Evolutionary conservation across 108 stramenopile species (phyloP), one percentile per base, ranked within the genome.

Genomic region (Skeletonema marinoi): DNA sequence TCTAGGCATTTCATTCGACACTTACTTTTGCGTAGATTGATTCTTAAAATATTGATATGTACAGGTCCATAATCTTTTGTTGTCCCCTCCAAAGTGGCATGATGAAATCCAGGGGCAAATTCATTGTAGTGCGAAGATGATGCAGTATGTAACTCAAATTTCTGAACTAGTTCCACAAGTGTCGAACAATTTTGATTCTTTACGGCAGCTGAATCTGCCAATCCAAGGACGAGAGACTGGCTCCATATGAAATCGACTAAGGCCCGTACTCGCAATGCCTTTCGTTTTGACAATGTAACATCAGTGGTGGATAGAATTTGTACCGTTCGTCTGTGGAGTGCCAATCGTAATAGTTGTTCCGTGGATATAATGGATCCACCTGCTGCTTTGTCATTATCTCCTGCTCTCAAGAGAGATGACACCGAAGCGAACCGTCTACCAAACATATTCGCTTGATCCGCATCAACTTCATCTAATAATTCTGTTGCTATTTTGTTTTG

Each of bases 221-320:
- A 66, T 11, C 70, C 68, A 1, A 75, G 67, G 1, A 80, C 54
- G 1, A 76, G 68, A 12, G 78, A 75, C 14, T 60, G 46, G 31
- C 78, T 80, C 78, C 78, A 80, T 33, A 80, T 62, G 41, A 75
- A 80, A 62, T 80, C 78, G 33, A 80, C 60, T 8, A 80, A 42
- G 5, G 78, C 74, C 36, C 78, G 74, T 38, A 80, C 54, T 3
- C 78, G 71, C 31, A 70, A 41, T 30, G 75, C 80, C 48, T 77
- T 77, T 10, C 63, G 68, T 46, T 71, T 25, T 3, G 60, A 77
- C 1, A 77, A 21, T 30, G 62, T 30, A 1, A 62, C 60, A 51
- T 81, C 76, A 9, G 58, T 39, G 12, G 67, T 64, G 44, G 75
- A 81, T 44, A 81, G 44, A 32, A 77, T 78, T 65, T 77, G 76